phyloP scores from a whole-genome alignment of 768 basidiomycete species.

The Phlebiopsis flavidoalba region DNA sequence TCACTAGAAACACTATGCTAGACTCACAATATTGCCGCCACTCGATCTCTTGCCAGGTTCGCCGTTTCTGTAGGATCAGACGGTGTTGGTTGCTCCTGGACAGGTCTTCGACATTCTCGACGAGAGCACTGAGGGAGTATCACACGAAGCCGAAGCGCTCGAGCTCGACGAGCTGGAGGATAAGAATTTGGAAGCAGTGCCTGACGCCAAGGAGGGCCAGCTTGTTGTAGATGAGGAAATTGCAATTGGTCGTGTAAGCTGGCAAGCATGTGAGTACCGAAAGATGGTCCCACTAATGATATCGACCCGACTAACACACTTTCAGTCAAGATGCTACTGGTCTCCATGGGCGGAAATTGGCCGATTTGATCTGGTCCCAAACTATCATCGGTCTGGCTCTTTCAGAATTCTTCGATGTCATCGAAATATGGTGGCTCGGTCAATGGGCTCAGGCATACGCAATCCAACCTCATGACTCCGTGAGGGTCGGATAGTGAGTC shows the following conservation, averaged over 20 bases:
- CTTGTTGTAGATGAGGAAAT: conserved; percentile 62
- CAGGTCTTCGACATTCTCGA: conserved; percentile 41
- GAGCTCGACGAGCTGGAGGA: conserved; percentile 22
- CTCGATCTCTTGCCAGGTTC: conserved; percentile 46
- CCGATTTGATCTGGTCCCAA: conserved; percentile 26
- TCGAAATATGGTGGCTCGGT: conserved; percentile 40
- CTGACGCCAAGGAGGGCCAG: conserved; percentile 34
- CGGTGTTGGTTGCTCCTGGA: conserved; percentile 40
- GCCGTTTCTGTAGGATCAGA: conserved; percentile 53
- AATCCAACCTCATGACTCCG: conserved; percentile 22
- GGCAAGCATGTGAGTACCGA: conserved; percentile 29
- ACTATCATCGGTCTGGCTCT: conserved; percentile 14
- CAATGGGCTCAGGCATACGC: conserved; percentile 40
- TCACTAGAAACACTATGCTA: conserved; percentile 10
- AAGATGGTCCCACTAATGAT: conserved; percentile 7
- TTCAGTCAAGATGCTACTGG: conserved; percentile 24
- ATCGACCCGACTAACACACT: not conserved
- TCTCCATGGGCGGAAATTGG: conserved; percentile 19
- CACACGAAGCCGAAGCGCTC: conserved; percentile 14
- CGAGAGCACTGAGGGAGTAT: conserved; percentile 19
- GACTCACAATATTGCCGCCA: conserved; percentile 51
- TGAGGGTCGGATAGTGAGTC: conserved; percentile 29
- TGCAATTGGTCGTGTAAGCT: conserved; percentile 51
- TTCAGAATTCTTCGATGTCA: conserved; percentile 17
- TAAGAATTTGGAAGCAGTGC: not conserved